Evolutionary conservation across 2,329 filamentous ascomycete species (phyloP).

Genomic region (Zalaria obscura): DNA sequence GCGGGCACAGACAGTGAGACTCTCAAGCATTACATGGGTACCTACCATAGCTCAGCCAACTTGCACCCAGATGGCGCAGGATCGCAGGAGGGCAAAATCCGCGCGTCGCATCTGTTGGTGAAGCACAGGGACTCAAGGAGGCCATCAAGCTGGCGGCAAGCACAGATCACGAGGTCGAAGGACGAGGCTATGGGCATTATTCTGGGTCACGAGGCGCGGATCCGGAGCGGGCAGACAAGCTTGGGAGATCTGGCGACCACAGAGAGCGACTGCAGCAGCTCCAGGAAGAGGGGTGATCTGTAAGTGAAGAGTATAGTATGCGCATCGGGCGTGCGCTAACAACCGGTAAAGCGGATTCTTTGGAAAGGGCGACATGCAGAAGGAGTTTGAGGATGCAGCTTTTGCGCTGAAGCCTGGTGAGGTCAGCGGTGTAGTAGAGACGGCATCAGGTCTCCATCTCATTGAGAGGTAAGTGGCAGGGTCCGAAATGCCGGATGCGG

Average conservation of each 20-base stretch:
- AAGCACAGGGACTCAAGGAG: conserved; percentile 84
- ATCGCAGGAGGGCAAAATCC: conserved; percentile 62
- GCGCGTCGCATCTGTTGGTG: conserved; percentile 80
- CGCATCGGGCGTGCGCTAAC: background rate
- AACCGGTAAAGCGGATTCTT: conserved; percentile 58
- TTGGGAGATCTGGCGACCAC: conserved; percentile 74
- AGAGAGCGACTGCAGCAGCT: conserved; percentile 92
- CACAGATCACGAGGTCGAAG: conserved; percentile 75
- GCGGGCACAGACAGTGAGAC: conserved; percentile 76
- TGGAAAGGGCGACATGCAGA: conserved; percentile 90
- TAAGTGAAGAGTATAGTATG: conserved; percentile 27
- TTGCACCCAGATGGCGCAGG: conserved; percentile 20
- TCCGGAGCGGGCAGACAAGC: conserved; percentile 51
- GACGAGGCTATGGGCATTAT: conserved; percentile 75
- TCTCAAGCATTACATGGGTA: conserved; percentile 87
- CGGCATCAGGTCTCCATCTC: conserved; percentile 84
- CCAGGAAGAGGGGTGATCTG: conserved; percentile 84
- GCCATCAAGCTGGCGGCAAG: conserved; percentile 85
- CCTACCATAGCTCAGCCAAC: conserved; percentile 55
- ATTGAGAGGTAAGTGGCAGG: conserved; percentile 64
- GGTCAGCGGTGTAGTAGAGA: conserved; percentile 78
- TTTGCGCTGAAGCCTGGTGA: conserved; percentile 81
- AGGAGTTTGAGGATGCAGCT: conserved; percentile 92
- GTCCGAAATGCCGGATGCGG: background rate
- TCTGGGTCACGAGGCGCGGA: conserved; percentile 58